Base-by-base conservation (phyloP, 129 eudicot species). In the Deinandra increscens region DNA sequence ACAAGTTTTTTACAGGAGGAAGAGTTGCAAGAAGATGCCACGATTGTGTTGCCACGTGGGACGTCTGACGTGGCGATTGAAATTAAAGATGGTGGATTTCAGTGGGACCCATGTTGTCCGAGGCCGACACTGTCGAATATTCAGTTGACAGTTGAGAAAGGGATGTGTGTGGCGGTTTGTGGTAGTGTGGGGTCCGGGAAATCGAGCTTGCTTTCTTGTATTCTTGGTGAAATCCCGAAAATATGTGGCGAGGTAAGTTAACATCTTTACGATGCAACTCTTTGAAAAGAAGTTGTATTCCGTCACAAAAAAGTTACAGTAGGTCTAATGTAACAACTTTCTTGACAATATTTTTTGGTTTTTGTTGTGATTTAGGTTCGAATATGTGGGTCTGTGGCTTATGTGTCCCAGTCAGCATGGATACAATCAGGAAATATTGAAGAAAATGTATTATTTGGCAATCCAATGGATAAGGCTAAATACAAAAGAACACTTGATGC, bases 401-500 rank as follows among this genome's bases (percentile, higher is more conserved):
- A 94, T 67, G 99, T 94, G 34, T 84, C 99, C 11, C 97, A 94
- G 80, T 87, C 99, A 56, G 91, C 99, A 56, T 94, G 97, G 99
- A 89, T 94, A 55, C 99, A 94, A 72, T 83, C 96, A 1, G 99
- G 99, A 72, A 94, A 81, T 42, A 94, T 94, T 29, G 93, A 87
- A 60, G 96, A 90, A 60, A 94, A 94, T 68, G 79, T 94, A 20
- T 86, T 94, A 43, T 94, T 94, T 18, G 99, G 99, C 18, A 83
- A 84, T 80, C 91, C 97, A 26, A 83, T 85, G 96, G 97, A 94
- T 72, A 94, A 85, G 76, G 79, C 93, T 58, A 89, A 82, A 74
- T 94, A 94, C 74, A 85, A 87, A 79, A 75, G 83, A 48, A 87
- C 87, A 15, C 75, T 89, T 17, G 77, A 85, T 72, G 89, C 93